Conservation (phyloP, 2,329 filamentous ascomycete species). For the Epichloe baconii region DNA sequence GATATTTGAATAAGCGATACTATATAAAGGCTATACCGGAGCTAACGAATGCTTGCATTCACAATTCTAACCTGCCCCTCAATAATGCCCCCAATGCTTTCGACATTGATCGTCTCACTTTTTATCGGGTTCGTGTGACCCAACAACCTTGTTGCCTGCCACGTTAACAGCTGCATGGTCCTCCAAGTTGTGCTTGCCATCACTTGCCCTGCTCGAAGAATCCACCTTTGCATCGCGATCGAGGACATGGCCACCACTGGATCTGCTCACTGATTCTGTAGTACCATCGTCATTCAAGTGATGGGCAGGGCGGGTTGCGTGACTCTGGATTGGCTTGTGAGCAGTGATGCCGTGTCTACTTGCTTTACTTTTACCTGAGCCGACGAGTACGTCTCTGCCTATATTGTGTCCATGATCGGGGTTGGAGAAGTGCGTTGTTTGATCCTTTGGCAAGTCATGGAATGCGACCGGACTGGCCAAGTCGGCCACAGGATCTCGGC, state of each 20-base stretch:
- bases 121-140: neutral
- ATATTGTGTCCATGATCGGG: slow-evolving; percentile 2
- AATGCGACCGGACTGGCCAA: neutral
- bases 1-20: neutral
- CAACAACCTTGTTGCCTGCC: neutral
- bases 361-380: neutral
- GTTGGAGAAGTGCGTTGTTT: neutral
- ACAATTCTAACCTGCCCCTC: neutral
- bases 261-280: neutral
- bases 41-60: neutral
- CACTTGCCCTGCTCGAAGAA: neutral
- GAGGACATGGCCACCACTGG: neutral
- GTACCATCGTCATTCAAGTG: slow-evolving; percentile 4
- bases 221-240: neutral
- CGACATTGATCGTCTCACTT: neutral
- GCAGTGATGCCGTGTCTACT: slow-evolving; percentile 4
- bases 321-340: neutral
- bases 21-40: neutral
- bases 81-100: neutral
- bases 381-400: slow-evolving; percentile 2
- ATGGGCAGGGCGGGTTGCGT: neutral
- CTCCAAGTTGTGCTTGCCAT: neutral
- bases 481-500: slow-evolving; percentile 3
- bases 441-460: slow-evolving; percentile 4
- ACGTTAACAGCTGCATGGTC: neutral